Conservation (phyloP, 306 rosid genomes). For the Quercus agrifolia region DNA sequence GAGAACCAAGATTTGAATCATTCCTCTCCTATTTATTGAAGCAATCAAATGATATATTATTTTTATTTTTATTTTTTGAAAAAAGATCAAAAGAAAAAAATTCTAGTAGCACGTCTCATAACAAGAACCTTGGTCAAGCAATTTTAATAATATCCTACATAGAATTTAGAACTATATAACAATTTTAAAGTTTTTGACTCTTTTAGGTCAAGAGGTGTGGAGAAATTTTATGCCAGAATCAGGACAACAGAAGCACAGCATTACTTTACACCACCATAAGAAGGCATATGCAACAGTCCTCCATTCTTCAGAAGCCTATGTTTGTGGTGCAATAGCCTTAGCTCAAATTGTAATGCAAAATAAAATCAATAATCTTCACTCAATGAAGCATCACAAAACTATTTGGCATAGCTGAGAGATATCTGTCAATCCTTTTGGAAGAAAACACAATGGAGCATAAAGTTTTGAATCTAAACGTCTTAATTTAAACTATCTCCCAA, state of each 20-base stretch:
- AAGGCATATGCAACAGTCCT: conserved; percentile 71
- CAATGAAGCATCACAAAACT: background rate
- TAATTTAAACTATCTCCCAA: background rate
- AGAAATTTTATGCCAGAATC: conserved; percentile 11
- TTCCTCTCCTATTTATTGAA: too few species aligned
- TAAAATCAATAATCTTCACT: background rate
- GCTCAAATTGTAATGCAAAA: conserved; percentile 34
- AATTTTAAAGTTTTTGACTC: background rate
- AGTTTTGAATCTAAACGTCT: background rate
- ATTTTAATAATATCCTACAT: too few species aligned
- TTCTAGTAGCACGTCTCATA: too few species aligned
- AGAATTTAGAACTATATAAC: too few species aligned
- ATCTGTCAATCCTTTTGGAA: background rate
- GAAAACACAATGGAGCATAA: background rate
- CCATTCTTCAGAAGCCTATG: conserved; percentile 82
- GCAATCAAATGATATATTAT: too few species aligned
- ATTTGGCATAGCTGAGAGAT: background rate
- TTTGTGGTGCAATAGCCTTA: conserved; percentile 84
- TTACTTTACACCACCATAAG: conserved; percentile 4
- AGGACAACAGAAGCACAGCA: background rate
- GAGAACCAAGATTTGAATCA: too few species aligned
- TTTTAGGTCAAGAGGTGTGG: conserved; percentile 53
- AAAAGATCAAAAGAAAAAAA: too few species aligned
- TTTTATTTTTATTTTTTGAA: too few species aligned
- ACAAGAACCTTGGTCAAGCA: background rate